Evolutionary conservation across 306 rosid genomes (phyloP).

Genomic region (Vigna radiata): DNA sequence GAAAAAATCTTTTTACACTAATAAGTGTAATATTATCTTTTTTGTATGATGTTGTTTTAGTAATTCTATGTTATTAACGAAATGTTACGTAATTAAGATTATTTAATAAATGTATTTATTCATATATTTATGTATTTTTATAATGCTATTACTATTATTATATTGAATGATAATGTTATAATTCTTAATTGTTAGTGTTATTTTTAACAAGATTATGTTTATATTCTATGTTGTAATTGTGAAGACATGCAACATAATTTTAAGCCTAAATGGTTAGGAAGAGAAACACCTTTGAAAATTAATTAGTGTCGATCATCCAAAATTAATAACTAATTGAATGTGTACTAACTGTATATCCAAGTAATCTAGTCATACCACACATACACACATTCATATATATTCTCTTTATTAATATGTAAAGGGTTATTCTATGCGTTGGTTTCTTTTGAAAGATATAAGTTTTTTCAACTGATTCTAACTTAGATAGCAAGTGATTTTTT

Average conservation of each 20-base stretch:
- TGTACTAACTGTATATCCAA: too few species aligned
- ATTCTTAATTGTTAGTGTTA: not conserved
- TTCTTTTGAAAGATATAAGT: not conserved
- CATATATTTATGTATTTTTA: too few species aligned
- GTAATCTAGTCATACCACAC: too few species aligned
- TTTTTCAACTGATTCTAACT: conserved; percentile 16
- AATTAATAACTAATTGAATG: too few species aligned
- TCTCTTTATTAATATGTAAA: not conserved
- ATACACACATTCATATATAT: too few species aligned
- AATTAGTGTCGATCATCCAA: too few species aligned
- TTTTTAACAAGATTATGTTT: not conserved
- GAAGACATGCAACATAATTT: not conserved
- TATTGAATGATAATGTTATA: not conserved
- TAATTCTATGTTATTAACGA: too few species aligned
- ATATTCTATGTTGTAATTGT: not conserved
- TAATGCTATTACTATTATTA: not conserved
- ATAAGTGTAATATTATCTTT: too few species aligned
- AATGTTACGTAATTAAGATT: too few species aligned
- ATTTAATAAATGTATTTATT: too few species aligned
- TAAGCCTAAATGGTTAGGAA: not conserved
- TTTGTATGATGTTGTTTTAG: too few species aligned
- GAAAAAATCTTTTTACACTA: too few species aligned
- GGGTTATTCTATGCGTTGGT: not conserved
- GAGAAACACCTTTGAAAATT: not conserved
- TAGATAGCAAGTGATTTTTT: conserved; percentile 13